Conservation (phyloP, 78 protist species). For the Dictyostelium intermedium region DNA sequence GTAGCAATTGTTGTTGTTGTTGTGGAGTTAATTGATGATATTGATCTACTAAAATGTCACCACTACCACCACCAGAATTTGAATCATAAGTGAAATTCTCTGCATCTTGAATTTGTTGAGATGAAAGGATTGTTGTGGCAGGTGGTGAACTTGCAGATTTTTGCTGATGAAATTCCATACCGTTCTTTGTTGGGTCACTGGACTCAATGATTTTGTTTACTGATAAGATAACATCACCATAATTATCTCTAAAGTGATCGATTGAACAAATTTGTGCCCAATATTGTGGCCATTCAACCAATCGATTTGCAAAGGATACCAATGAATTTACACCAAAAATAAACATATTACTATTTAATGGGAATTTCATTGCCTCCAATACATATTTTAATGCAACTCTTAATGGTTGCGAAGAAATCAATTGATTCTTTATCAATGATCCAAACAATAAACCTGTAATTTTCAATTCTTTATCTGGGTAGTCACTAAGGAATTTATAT, state of each 20-base stretch:
- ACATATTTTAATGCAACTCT: constrained; percentile 89
- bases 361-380: constrained; percentile 86
- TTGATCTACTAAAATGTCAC: neutral
- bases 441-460: constrained; percentile 95
- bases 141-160: constrained; percentile 29
- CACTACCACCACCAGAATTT: neutral
- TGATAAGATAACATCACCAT: constrained; percentile 43
- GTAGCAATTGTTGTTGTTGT: constrained; percentile 1
- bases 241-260: constrained; percentile 41
- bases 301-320: constrained; percentile 83
- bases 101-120: constrained; percentile 52
- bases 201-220: constrained; percentile 26
- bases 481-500: constrained; percentile 90
- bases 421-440: constrained; percentile 87
- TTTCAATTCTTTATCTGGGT: constrained; percentile 94
- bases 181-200: neutral
- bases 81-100: constrained; percentile 44
- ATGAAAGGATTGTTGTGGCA: neutral
- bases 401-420: constrained; percentile 78
- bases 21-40: neutral
- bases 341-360: constrained; percentile 72
- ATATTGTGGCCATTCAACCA: constrained; percentile 96
- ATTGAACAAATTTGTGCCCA: constrained; percentile 83
- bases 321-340: constrained; percentile 93
- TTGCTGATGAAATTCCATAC: neutral